Conservation (phyloP, 306 rosid genomes). For the Prunus mume region DNA sequence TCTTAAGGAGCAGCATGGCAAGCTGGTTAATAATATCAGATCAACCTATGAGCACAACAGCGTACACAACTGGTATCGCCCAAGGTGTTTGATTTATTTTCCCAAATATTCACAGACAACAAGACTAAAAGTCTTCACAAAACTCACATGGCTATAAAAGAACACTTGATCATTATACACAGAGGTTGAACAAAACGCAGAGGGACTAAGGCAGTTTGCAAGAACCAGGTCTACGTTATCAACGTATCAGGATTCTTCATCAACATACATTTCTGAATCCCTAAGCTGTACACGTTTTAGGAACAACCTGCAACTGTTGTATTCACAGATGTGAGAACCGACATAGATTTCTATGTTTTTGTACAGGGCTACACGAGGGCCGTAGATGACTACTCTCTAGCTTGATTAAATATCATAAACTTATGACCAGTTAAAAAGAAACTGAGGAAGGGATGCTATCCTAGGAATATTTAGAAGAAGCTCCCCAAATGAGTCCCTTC, state of each 20-base stretch:
- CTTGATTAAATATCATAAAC: slow-evolving; percentile 38
- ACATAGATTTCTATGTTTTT: slow-evolving; percentile 3
- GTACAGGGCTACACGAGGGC: background rate
- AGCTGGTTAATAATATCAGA: background rate
- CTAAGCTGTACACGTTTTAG: slow-evolving; percentile 19
- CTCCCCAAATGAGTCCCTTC: slow-evolving; percentile 72
- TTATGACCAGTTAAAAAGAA: slow-evolving; percentile 46
- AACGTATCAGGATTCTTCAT: slow-evolving; percentile 34
- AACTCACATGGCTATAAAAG: background rate
- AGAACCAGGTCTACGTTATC: background rate
- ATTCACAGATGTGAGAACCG: slow-evolving; percentile 22
- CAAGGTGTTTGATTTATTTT: too few species aligned
- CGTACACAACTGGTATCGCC: too few species aligned
- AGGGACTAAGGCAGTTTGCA: background rate
- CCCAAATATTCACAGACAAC: background rate
- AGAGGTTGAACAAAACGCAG: background rate
- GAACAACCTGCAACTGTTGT: slow-evolving; percentile 17
- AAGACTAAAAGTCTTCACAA: background rate
- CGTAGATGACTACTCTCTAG: slow-evolving; percentile 27
- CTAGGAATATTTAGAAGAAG: slow-evolving; percentile 70
- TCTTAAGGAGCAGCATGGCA: too few species aligned
- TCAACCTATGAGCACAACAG: too few species aligned
- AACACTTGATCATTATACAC: background rate
- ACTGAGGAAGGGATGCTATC: slow-evolving; percentile 74
- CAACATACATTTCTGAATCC: slow-evolving; percentile 44